Conservation (phyloP, 306 rosid genomes). For the Astragalus glycyphyllos region DNA sequence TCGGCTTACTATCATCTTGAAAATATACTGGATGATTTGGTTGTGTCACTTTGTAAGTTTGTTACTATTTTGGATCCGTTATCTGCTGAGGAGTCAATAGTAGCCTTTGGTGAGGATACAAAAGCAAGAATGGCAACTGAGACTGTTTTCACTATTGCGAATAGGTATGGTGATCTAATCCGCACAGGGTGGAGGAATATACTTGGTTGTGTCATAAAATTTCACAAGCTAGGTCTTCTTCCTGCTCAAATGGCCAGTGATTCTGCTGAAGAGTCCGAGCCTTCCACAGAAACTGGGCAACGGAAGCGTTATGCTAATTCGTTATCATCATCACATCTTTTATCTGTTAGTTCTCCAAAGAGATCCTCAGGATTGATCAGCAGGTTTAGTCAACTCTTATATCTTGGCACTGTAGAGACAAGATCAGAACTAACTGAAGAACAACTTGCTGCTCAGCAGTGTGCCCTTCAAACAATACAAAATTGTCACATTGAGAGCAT, state of each 20-base stretch:
- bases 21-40: constrained; percentile 89
- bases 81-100: constrained; percentile 76
- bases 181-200: constrained; percentile 94
- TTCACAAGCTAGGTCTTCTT: constrained; percentile 94
- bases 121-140: constrained; percentile 96
- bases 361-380: constrained; percentile 91
- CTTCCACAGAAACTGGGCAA: constrained; percentile 65
- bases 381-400: neutral
- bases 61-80: constrained; percentile 76
- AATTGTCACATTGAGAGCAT: constrained; percentile 90
- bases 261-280: constrained; percentile 83
- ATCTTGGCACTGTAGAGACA: constrained; percentile 50
- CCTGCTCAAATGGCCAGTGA: constrained; percentile 87
- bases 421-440: constrained; percentile 85
- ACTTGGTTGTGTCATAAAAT: constrained; percentile 80
- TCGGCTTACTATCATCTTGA: constrained; percentile 94
- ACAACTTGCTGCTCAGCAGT: constrained; percentile 89
- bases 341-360: constrained; percentile 75
- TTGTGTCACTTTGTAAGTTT: constrained; percentile 93
- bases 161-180: constrained; percentile 87
- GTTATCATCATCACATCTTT: constrained; percentile 64
- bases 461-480: constrained; percentile 78
- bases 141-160: constrained; percentile 91
- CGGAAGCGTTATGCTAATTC: constrained; percentile 69
- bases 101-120: constrained; percentile 81